phyloP scores from a whole-genome alignment of 768 basidiomycete species.

The Pleurotus salmoneostramineus region DNA sequence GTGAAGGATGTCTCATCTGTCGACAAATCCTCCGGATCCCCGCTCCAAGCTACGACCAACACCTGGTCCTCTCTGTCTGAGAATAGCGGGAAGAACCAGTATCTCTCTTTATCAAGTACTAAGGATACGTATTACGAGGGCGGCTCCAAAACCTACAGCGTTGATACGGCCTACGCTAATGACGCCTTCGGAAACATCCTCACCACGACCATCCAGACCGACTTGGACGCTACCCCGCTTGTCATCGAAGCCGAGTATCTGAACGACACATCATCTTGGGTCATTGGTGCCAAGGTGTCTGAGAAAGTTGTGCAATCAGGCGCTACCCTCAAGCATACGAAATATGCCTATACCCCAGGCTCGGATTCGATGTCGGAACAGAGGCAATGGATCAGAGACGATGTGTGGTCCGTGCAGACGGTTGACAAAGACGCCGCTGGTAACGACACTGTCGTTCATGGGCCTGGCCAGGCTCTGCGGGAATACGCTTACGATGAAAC shows the following conservation, averaged over 20 bases:
- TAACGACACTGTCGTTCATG: neutral
- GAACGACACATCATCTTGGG: neutral
- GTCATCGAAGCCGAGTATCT: neutral
- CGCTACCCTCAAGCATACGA: constrained; percentile 4
- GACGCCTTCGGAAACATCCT: constrained; percentile 1
- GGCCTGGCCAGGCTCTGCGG: neutral
- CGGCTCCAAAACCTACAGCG: neutral
- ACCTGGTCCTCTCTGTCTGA: neutral
- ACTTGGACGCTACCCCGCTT: neutral
- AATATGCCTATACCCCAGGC: neutral
- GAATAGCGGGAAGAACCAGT: neutral
- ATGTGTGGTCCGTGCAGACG: neutral
- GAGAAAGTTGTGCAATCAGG: neutral
- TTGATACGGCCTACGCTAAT: neutral
- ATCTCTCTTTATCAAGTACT: neutral
- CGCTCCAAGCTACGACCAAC: neutral
- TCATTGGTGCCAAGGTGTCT: constrained; percentile 5
- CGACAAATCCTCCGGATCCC: neutral
- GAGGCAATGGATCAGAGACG: neutral
- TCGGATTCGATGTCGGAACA: neutral
- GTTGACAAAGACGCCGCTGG: neutral
- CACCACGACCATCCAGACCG: neutral
- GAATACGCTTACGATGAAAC: neutral
- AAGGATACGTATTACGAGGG: constrained; percentile 1
- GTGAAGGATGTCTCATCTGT: neutral